Evolutionary conservation across 495 filamentous ascomycete genomes (phyloP).

Genomic region (Thermothielavioides terrestris): DNA sequence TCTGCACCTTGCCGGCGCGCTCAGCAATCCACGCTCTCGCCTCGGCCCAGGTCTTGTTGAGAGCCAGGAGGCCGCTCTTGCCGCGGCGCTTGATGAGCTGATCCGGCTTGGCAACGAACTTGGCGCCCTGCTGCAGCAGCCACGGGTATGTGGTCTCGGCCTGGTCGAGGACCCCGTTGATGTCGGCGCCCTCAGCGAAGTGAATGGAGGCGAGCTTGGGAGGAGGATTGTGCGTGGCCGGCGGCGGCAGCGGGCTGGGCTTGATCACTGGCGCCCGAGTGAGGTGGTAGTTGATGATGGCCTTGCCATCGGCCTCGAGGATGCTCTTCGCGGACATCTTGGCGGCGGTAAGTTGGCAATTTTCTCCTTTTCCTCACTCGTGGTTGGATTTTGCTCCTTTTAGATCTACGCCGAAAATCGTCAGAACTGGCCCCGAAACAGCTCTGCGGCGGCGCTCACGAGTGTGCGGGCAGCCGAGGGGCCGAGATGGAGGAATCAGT

Average conservation of each 20-base stretch:
- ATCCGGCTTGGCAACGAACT: constrained; percentile 98
- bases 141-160: constrained; percentile 94
- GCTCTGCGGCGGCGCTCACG: constrained; percentile 1
- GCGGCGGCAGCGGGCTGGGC: constrained; percentile 81
- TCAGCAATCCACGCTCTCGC: constrained; percentile 87
- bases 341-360: constrained; percentile 20
- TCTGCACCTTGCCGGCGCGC: constrained; percentile 80
- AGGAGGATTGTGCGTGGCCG: constrained; percentile 83
- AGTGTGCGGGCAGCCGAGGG: constrained; percentile 3
- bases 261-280: constrained; percentile 96
- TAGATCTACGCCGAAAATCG: neutral
- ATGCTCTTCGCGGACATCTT: constrained; percentile 98
- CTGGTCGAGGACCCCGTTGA: constrained; percentile 83
- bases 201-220: constrained; percentile 82
- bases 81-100: constrained; percentile 98
- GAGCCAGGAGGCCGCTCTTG: constrained; percentile 91
- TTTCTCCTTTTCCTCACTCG: constrained; percentile 5
- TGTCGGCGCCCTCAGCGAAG: constrained; percentile 81
- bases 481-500: neutral
- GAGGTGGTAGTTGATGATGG: constrained; percentile 99
- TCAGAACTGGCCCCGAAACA: neutral
- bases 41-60: constrained; percentile 97
- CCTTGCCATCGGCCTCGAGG: constrained; percentile 98
- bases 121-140: constrained; percentile 70
- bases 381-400: constrained; percentile 1